Conservation (phyloP, 2,329 filamentous ascomycete species). For the Fusarium nodosum region DNA sequence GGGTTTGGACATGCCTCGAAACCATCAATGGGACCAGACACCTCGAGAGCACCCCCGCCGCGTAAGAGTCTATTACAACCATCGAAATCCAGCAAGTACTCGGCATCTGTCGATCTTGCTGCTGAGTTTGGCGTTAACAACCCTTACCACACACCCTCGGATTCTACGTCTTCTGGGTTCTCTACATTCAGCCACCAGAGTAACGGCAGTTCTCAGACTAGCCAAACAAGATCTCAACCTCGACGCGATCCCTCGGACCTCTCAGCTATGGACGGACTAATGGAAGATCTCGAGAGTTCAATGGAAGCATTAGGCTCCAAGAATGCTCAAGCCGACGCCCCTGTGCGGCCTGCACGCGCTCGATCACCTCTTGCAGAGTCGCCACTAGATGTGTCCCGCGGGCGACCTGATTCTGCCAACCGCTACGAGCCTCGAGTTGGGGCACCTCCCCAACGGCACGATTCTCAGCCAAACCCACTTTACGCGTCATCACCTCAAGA, state of each 20-base stretch:
- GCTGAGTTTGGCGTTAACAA: conserved; percentile 73
- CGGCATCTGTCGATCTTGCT: conserved; percentile 66
- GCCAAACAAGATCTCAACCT: conserved; percentile 52
- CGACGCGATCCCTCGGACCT: conserved; percentile 59
- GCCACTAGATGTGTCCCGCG: conserved; percentile 47
- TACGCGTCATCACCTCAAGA: conserved; percentile 43
- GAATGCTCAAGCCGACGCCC: conserved; percentile 54
- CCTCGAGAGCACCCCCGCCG: conserved; percentile 66
- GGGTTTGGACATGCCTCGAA: conserved; percentile 52
- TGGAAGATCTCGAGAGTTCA: conserved; percentile 68
- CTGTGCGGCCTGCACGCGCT: conserved; percentile 46
- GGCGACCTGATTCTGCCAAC: conserved; percentile 42
- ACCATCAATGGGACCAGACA: conserved; percentile 64
- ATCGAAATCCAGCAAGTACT: conserved; percentile 56
- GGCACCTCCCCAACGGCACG: conserved; percentile 22
- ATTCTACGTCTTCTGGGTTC: conserved; percentile 74
- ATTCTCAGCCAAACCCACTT: conserved; percentile 30
- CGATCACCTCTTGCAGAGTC: conserved; percentile 49
- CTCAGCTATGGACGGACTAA: conserved; percentile 65
- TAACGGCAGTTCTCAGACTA: conserved; percentile 72
- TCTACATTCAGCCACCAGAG: conserved; percentile 71
- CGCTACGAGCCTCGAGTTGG: conserved; percentile 41
- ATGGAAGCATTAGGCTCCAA: conserved; percentile 56
- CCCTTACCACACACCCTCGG: conserved; percentile 73
- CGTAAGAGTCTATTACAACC: conserved; percentile 63